Conservation (phyloP, 208 protist species). For the Trypanosoma melophagium region DNA sequence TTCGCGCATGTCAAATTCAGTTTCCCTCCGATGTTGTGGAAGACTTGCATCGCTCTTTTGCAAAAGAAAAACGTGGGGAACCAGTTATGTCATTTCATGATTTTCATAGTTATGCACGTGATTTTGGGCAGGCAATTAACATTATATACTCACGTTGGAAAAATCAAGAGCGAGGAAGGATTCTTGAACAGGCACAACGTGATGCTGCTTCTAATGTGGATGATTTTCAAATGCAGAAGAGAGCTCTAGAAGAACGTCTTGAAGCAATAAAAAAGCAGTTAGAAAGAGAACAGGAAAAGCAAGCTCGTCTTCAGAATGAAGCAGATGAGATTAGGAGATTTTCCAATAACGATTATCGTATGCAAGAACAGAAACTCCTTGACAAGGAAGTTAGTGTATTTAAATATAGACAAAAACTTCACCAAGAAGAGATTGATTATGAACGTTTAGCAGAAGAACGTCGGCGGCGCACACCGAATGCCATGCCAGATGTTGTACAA, state of each 20-base stretch:
- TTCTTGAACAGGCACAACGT: conserved; percentile 46
- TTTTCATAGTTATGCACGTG: conserved; percentile 61
- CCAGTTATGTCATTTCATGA: conserved; percentile 41
- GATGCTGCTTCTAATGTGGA: conserved; percentile 34
- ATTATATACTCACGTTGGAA: conserved; percentile 67
- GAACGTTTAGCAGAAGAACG: conserved; percentile 69
- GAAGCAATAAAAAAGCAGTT: conserved; percentile 37
- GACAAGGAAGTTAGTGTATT: conserved; percentile 84
- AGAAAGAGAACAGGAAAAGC: conserved; percentile 38
- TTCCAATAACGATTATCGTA: conserved; percentile 46
- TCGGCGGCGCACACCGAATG: conserved; percentile 31
- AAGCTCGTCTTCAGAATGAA: conserved; percentile 45
- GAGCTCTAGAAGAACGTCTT: conserved; percentile 51
- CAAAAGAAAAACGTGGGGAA: conserved; percentile 24
- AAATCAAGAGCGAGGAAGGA: conserved; percentile 56
- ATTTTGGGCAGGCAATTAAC: conserved; percentile 69
- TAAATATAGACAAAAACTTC: conserved; percentile 65
- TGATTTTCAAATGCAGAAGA: conserved; percentile 38
- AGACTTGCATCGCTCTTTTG: conserved; percentile 60
- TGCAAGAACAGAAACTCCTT: conserved; percentile 68
- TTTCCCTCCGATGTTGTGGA: conserved; percentile 58
- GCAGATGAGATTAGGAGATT: conserved; percentile 46
- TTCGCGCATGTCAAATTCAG: conserved; percentile 49
- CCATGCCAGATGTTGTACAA: conserved; percentile 29
- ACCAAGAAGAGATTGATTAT: conserved; percentile 68